These are phyloP conservation scores for Boletus semigastroideus DNA, from an alignment of 1,284 basidiomycete species.

Conservation along the genomic window DNA sequence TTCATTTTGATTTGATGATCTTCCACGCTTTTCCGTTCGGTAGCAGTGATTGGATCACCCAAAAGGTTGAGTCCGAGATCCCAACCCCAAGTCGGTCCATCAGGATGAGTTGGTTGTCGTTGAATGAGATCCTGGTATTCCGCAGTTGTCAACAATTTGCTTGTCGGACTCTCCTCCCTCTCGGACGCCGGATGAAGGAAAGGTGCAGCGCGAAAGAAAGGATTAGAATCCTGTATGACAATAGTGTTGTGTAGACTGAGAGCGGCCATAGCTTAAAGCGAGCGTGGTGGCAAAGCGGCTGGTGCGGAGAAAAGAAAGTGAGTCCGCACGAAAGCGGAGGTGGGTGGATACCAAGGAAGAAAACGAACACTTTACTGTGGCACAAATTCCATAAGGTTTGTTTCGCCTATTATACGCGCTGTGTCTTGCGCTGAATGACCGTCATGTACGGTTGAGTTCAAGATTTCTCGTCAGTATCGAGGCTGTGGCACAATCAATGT, in stretches of 20 bases:
- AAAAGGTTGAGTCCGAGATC: slow-evolving; percentile 40
- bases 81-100: slow-evolving; percentile 36
- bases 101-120: slow-evolving; percentile 44
- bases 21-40: slow-evolving; percentile 42
- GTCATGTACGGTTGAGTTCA: slow-evolving; percentile 6
- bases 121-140: slow-evolving; percentile 49
- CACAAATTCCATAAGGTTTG: slow-evolving; percentile 16
- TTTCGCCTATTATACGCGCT: slow-evolving; percentile 3
- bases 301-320: slow-evolving; percentile 12
- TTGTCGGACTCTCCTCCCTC: slow-evolving; percentile 46
- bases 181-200: slow-evolving; percentile 48
- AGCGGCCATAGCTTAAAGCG: slow-evolving; percentile 45
- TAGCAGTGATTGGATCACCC: slow-evolving; percentile 39
- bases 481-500: not conserved
- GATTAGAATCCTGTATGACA: slow-evolving; percentile 39
- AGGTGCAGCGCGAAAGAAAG: slow-evolving; percentile 49
- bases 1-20: slow-evolving; percentile 39
- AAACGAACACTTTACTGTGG: slow-evolving; percentile 15
- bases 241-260: slow-evolving; percentile 57
- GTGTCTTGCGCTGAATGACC: slow-evolving; percentile 10
- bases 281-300: slow-evolving; percentile 15
- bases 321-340: slow-evolving; percentile 9
- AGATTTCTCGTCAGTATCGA: slow-evolving; percentile 10
- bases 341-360: slow-evolving; percentile 10
- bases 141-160: slow-evolving; percentile 41